Conservation (phyloP, 1,284 basidiomycete genomes). For the Afroboletus lepidellus region DNA sequence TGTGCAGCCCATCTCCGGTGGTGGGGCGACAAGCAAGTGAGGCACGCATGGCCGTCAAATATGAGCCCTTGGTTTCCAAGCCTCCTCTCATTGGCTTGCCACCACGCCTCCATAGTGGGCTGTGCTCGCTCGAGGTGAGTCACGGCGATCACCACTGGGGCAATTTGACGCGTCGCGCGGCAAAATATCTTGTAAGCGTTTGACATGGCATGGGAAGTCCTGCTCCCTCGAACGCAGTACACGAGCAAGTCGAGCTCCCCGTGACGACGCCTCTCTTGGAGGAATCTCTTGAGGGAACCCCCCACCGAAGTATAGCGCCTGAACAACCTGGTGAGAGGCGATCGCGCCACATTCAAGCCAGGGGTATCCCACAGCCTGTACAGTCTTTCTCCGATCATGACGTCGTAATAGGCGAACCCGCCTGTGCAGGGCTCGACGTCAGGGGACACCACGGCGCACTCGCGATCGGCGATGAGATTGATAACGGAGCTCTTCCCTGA, state of each 20-base stretch:
- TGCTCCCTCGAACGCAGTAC: constrained; percentile 16
- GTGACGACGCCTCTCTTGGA: not conserved
- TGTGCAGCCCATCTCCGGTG: constrained; percentile 21
- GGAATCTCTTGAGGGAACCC: not conserved
- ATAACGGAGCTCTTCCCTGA: constrained; percentile 30
- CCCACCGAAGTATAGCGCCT: not conserved
- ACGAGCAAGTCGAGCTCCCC: constrained; percentile 1
- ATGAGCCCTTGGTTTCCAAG: constrained; percentile 14
- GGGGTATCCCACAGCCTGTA: constrained; percentile 32
- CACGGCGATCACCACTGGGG: constrained; percentile 30
- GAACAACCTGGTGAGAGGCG: not conserved
- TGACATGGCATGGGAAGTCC: constrained; percentile 11
- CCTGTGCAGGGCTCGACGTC: constrained; percentile 22
- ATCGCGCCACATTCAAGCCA: constrained; percentile 21
- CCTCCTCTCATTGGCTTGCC: constrained; percentile 23
- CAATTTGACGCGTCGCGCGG: constrained; percentile 11
- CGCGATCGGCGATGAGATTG: constrained; percentile 22
- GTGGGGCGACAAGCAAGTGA: constrained; percentile 22
- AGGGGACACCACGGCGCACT: constrained; percentile 9
- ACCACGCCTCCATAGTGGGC: constrained; percentile 34
- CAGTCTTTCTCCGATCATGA: constrained; percentile 7
- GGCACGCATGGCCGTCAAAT: constrained; percentile 29
- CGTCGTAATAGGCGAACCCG: constrained; percentile 15
- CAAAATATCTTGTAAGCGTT: constrained; percentile 21
- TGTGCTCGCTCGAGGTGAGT: constrained; percentile 28